Evolutionary conservation across 1,284 basidiomycete species (phyloP).

Genomic region (Cryptococcus wingfieldii): DNA sequence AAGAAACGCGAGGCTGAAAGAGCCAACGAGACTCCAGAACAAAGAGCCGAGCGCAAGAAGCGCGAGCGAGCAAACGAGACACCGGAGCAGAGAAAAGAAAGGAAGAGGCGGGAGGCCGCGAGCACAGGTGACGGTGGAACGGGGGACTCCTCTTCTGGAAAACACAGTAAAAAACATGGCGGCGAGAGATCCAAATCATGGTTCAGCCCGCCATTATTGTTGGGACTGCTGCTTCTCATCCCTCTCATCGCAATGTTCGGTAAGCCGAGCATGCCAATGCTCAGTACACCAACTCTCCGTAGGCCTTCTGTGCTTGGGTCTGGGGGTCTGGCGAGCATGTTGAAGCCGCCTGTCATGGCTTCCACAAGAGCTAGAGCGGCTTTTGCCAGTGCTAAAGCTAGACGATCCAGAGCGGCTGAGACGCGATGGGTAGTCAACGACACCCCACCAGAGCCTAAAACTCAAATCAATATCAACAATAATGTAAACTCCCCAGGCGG

Average conservation of each 20-base stretch:
- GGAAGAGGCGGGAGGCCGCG: neutral
- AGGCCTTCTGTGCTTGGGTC: neutral
- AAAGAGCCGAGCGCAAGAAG: neutral
- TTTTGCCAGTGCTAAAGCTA: neutral
- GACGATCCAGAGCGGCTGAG: neutral
- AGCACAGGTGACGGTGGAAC: no score
- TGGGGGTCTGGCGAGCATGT: constrained; percentile 5
- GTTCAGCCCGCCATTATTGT: constrained; percentile 4
- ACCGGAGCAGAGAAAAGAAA: neutral
- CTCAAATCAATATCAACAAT: constrained; percentile 20
- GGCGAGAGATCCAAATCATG: neutral
- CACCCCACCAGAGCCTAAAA: neutral
- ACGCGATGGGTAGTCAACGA: constrained; percentile 7
- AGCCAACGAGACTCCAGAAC: neutral
- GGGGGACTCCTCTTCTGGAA: neutral
- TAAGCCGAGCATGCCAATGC: neutral
- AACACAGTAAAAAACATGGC: neutral
- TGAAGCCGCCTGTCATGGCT: neutral
- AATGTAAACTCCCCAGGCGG: constrained; percentile 24
- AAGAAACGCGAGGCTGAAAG: neutral
- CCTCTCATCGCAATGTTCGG: constrained; percentile 4
- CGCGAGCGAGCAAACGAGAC: neutral
- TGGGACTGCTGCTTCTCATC: constrained; percentile 8
- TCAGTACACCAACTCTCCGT: neutral
- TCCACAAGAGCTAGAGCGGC: neutral